phyloP scores from a whole-genome alignment of 139 green algal species.

The Closterium sp. region DNA sequence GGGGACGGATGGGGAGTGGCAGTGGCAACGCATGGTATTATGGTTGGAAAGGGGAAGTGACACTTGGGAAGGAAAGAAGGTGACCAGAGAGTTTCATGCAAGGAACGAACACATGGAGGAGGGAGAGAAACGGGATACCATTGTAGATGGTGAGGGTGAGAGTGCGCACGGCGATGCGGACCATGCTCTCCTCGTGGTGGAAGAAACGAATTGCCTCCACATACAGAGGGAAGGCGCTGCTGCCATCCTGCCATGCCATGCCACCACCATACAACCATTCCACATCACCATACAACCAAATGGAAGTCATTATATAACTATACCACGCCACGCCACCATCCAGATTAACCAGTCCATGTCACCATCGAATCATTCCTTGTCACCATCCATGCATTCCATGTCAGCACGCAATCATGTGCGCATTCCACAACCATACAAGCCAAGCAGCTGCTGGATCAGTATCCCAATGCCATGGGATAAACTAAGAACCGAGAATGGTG shows the following conservation, averaged over 20 bases:
- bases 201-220: conserved; percentile 87
- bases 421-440: too few species aligned
- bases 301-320: too few species aligned
- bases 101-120: neutral
- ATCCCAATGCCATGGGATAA: neutral
- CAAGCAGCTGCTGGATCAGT: neutral
- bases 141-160: conserved; percentile 92
- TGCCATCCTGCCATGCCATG: conserved; percentile 27
- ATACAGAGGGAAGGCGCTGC: conserved; percentile 81
- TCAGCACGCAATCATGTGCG: too few species aligned
- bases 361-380: too few species aligned
- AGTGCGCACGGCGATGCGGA: conserved; percentile 91
- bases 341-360: too few species aligned
- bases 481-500: too few species aligned
- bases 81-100: neutral
- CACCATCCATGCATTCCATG: neutral
- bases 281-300: neutral
- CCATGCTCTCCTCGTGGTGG: conserved; percentile 91
- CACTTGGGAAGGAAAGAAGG: too few species aligned
- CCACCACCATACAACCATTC: neutral
- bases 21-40: too few species aligned
- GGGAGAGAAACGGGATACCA: conserved; percentile 15
- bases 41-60: too few species aligned
- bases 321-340: too few species aligned
- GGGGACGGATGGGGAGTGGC: too few species aligned